phyloP scores from a whole-genome alignment of 108 stramenopile species.

The Schizochytrium sp. region DNA sequence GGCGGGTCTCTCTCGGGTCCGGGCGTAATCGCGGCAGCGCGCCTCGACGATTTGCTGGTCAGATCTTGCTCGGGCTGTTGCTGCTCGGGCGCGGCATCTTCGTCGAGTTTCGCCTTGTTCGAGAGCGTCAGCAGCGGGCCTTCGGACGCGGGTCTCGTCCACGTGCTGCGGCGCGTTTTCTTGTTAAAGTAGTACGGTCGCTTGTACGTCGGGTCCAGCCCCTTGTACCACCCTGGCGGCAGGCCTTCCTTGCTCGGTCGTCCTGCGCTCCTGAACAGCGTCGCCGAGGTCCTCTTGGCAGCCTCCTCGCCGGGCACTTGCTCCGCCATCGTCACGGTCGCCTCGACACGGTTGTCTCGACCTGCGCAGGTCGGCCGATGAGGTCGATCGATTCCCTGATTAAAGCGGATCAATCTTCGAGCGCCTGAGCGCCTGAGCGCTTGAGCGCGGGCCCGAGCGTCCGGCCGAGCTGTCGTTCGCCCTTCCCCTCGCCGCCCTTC shows the following conservation, averaged over 20 bases:
- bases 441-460: no score
- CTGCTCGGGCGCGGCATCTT: not conserved
- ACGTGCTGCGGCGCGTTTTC: conserved; percentile 14
- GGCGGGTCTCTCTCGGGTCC: not conserved
- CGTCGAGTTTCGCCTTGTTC: not conserved
- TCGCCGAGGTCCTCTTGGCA: not conserved
- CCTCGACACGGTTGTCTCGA: not conserved
- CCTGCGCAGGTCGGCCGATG: no score
- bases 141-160: not conserved
- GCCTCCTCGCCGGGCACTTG: not conserved
- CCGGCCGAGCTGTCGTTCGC: no score
- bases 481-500: no score
- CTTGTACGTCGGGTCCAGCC: not conserved
- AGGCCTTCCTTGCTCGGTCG: not conserved
- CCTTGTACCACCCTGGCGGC: not conserved
- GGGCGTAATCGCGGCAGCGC: not conserved
- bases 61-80: not conserved
- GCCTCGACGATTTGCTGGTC: not conserved
- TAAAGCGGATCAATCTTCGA: no score
- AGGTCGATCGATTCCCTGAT: no score
- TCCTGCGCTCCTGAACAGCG: not conserved
- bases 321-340: not conserved
- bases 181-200: conserved; percentile 16
- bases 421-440: no score
- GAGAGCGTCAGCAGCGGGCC: not conserved